Evolutionary conservation across 257 asterid species (phyloP).

Genomic region (Henckelia pumila): DNA sequence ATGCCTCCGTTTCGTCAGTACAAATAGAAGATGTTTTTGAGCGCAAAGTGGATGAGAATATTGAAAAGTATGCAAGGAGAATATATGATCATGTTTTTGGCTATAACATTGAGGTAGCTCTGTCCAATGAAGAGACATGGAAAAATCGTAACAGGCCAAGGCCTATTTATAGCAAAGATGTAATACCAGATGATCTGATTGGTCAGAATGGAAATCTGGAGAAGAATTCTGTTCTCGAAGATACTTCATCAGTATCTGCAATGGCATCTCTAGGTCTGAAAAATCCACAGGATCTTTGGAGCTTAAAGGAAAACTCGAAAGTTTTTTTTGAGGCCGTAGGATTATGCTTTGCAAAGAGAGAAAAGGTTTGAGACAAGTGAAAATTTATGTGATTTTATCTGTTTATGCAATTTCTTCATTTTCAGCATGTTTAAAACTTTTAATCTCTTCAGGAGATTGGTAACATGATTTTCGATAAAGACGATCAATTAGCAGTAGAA

Average conservation of each 20-base stretch:
- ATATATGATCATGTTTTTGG: conserved; percentile 96
- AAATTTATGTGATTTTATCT: conserved; percentile 1
- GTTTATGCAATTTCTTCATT: conserved; percentile 20
- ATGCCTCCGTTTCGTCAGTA: conserved; percentile 67
- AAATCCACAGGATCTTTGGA: conserved; percentile 92
- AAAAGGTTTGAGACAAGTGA: conserved; percentile 56
- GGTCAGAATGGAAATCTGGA: conserved; percentile 69
- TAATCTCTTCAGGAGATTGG: conserved; percentile 70
- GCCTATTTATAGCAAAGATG: conserved; percentile 75
- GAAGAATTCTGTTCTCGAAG: conserved; percentile 38
- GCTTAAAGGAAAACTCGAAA: conserved; percentile 78
- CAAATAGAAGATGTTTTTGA: conserved; percentile 70
- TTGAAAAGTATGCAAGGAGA: conserved; percentile 79
- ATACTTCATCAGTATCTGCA: conserved; percentile 62
- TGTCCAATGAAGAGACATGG: conserved; percentile 91
- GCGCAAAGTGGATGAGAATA: conserved; percentile 55
- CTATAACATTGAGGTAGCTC: conserved; percentile 84
- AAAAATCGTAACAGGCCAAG: conserved; percentile 82
- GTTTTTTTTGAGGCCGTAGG: conserved; percentile 82
- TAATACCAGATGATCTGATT: conserved; percentile 37
- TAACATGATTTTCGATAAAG: conserved; percentile 90
- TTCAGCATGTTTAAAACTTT: conserved; percentile 8
- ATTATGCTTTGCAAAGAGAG: conserved; percentile 61
- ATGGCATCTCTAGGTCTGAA: conserved; percentile 81
- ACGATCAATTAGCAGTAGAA: conserved; percentile 97